Evolutionary conservation across 2,329 filamentous ascomycete species (phyloP), one percentile per base, ranked within the genome.

Genomic region (Didymella pomorum): DNA sequence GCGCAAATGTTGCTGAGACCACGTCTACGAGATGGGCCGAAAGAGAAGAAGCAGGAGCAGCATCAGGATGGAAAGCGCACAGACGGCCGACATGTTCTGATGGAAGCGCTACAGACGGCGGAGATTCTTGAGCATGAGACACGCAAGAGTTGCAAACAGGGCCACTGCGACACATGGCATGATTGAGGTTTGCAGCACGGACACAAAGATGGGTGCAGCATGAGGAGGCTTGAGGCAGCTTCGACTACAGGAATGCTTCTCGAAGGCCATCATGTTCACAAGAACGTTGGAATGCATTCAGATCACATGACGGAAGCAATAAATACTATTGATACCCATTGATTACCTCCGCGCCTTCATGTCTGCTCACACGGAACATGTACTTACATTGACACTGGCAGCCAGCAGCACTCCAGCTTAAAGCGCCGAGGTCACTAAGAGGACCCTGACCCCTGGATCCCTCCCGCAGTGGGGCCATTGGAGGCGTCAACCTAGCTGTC

Each of bases 211-310:
- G n/a, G 31, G 10, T 26, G 29, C n/a, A 45, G 28, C 43, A 52
- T 16, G n/a, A 39, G 16, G 44, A 49, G 20, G 44, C 29, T 43
- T 21, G n/a, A 26, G 37, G 29, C 42, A 39, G 39, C 37, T 41
- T 42, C 50, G 41, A 20, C 16, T 41, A 20, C 33, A 54, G 56
- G 56, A 58, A 51, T 51, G 56, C 50, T 58, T 54, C 50, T 37
- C n/a, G 35, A 43, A 33, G 14, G 45, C 8, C 25, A 26, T 3
- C 31, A 33, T 20, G 29, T 16, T 26, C 9, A 16, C 10, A 33
- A 39, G 14, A 12, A n/a, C n/a, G n/a, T n/a, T n/a, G n/a, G n/a
- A n/a, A 6, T 31, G 33, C 31, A 51, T 37, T n/a, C 8, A 35
- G 18, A 45, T 50, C 33, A 49, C 51, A 51, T 53, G 56, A 35